These are phyloP conservation scores for Collariella sp. DNA, from an alignment of 495 filamentous ascomycete species.

Conservation along the genomic window DNA sequence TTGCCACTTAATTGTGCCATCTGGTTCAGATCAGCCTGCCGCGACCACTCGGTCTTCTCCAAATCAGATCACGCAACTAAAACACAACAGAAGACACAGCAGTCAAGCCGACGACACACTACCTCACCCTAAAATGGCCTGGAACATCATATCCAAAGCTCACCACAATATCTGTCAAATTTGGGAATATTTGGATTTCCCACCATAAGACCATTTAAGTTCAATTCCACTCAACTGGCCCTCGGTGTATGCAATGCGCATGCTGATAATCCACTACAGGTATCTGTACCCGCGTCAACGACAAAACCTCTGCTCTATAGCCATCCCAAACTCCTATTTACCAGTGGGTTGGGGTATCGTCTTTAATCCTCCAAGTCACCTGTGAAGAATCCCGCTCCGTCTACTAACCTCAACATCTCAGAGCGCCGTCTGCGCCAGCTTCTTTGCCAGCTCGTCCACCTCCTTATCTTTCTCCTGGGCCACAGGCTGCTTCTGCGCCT, in stretches of 20 bases:
- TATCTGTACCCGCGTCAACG: conserved; percentile 2
- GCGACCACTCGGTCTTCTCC: too few relatives aligned
- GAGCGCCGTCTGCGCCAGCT: conserved; percentile 57
- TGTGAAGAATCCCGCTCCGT: not conserved
- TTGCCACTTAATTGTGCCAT: too few relatives aligned
- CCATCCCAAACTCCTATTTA: conserved; percentile 15
- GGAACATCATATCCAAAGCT: too few relatives aligned
- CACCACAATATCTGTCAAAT: too few relatives aligned
- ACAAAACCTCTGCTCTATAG: conserved; percentile 9
- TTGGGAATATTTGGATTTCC: too few relatives aligned
- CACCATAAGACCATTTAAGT: too few relatives aligned
- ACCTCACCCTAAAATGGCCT: too few relatives aligned
- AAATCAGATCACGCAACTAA: too few relatives aligned
- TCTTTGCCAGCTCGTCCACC: conserved; percentile 71
- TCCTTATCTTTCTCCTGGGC: conserved; percentile 64
- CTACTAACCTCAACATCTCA: conserved; percentile 10
- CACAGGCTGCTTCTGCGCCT: conserved; percentile 65
- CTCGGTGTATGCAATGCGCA: not conserved
- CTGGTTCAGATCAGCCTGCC: too few relatives aligned
- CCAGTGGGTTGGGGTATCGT: conserved; percentile 25
- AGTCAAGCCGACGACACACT: too few relatives aligned
- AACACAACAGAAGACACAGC: too few relatives aligned
- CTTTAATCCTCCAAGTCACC: conserved; percentile 7
- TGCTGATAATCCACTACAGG: not conserved
- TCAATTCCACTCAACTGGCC: not conserved